Evolutionary conservation across 2,329 filamentous ascomycete genomes (phyloP), one percentile per base, ranked within the genome.

Genomic region (Cordyceps tenuipes): DNA sequence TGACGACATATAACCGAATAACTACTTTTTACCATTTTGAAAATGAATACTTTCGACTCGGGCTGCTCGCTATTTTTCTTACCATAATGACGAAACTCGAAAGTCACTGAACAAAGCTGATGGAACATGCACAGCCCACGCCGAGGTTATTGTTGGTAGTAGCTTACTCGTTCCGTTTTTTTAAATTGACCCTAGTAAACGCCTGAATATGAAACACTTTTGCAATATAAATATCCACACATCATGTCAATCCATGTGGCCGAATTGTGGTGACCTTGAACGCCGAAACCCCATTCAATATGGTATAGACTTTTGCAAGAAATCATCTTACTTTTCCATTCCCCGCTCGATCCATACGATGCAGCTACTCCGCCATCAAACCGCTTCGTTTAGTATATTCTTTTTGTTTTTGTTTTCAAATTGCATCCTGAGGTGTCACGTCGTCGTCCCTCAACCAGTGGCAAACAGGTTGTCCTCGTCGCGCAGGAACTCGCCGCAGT

Each of bases 401-500:
- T 46, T 34, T 26, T 41, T 48, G 4, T 23, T 17, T 26, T 3
- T n/a, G n/a, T n/a, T 23, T 1, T 39, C 15, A 29, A 15, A 36
- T 23, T 13, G 41, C 23, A n/a, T 46, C 43, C 19, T 36, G 23
- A 7, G 21, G 21, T n/a, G 29, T 47, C 29, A 5, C 41, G 23
- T 8, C 1, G 39, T 29, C 15, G 21, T 31, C 23, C 19, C 21
- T 70, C 70, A 82, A 61, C 79, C 77, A 34, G 79, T 76, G 29
- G 82, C 79, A 69, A 87, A 87, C 59, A 87, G 70, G 60, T 82
- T 84, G 70, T 86, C 84, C 72, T 88, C 85, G 68, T 97, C 93
- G 70, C 94, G 85, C 69, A 99, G 79, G 71, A 96, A 99, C 77
- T 97, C 93, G 67, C 94, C 94, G 66, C 90, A 88, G 77, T 99